A percentile compares a stretch with the other conserved stretches of the same genome.
Evolutionary conservation across 805 yeast species (phyloP).

Genomic region (Kodamaea nitidulidarum): DNA sequence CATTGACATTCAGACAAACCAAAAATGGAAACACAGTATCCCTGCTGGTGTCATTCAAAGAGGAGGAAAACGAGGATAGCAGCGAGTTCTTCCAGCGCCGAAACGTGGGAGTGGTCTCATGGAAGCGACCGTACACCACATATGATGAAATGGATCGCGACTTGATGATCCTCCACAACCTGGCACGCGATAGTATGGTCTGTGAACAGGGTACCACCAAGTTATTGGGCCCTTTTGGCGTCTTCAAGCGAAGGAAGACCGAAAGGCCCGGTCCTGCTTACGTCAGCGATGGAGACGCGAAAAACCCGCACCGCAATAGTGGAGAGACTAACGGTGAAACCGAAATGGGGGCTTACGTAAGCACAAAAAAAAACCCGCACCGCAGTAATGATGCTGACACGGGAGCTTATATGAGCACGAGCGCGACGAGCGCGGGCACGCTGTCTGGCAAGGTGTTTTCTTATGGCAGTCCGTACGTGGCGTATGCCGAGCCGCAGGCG

Average conservation of each 20-base stretch:
- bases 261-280: no score
- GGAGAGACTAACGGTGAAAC: no score
- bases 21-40: slow-evolving; percentile 25
- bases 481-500: slow-evolving; percentile 16
- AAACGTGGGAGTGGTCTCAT: slow-evolving; percentile 68
- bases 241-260: slow-evolving; percentile 46
- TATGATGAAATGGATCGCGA: slow-evolving; percentile 83
- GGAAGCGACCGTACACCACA: slow-evolving; percentile 59
- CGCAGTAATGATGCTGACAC: no score
- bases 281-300: no score
- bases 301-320: no score
- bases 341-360: no score
- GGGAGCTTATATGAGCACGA: no score
- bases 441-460: no score
- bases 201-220: slow-evolving; percentile 45
- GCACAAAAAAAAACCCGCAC: no score
- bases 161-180: slow-evolving; percentile 51
- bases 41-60: slow-evolving; percentile 28
- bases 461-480: background rate
- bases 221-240: slow-evolving; percentile 78
- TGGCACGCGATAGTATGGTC: slow-evolving; percentile 29
- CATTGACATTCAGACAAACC: slow-evolving; percentile 32
- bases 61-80: slow-evolving; percentile 15
- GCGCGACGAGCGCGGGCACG: no score
- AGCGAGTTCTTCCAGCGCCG: slow-evolving; percentile 62